Conservation (phyloP, 1,139 yeast genomes). For the Yamadazyma sp. region DNA sequence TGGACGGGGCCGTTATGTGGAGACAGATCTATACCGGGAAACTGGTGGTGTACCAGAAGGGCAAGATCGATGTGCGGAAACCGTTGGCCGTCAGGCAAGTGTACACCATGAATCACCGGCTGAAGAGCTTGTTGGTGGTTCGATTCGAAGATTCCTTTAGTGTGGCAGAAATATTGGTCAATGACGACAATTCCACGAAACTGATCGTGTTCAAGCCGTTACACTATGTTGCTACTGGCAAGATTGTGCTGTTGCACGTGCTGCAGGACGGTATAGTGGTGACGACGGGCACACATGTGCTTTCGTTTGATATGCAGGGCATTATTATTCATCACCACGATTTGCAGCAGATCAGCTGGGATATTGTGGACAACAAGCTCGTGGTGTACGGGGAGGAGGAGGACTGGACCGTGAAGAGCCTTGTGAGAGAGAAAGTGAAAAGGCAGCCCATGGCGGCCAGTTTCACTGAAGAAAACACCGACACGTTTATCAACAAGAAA, state of each 20-base stretch:
- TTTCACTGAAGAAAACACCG: constrained; percentile 14
- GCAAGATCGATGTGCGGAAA: neutral
- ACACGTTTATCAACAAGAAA: constrained; percentile 16
- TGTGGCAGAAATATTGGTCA: constrained; percentile 10
- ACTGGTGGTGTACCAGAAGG: constrained; percentile 8
- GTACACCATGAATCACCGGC: neutral
- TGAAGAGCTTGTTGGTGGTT: constrained; percentile 8
- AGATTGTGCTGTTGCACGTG: constrained; percentile 2
- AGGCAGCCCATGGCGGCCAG: constrained; percentile 4
- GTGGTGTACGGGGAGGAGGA: constrained; percentile 6
- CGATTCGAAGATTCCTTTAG: constrained; percentile 13
- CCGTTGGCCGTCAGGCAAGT: constrained; percentile 4
- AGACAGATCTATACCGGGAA: constrained; percentile 13
- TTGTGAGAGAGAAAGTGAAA: neutral
- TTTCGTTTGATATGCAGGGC: constrained; percentile 7
- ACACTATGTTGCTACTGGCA: constrained; percentile 13
- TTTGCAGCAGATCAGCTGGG: neutral
- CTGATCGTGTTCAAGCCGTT: constrained; percentile 13
- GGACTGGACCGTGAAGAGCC: constrained; percentile 2
- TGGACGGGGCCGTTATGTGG: constrained; percentile 10
- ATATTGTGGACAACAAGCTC: neutral
- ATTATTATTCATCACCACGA: constrained; percentile 4
- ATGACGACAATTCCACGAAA: constrained; percentile 9
- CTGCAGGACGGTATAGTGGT: constrained; percentile 4
- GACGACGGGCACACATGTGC: constrained; percentile 8